These are phyloP conservation scores for Rhododendron henanense DNA, from an alignment of 148 eudicot species.

Conservation along the genomic window DNA sequence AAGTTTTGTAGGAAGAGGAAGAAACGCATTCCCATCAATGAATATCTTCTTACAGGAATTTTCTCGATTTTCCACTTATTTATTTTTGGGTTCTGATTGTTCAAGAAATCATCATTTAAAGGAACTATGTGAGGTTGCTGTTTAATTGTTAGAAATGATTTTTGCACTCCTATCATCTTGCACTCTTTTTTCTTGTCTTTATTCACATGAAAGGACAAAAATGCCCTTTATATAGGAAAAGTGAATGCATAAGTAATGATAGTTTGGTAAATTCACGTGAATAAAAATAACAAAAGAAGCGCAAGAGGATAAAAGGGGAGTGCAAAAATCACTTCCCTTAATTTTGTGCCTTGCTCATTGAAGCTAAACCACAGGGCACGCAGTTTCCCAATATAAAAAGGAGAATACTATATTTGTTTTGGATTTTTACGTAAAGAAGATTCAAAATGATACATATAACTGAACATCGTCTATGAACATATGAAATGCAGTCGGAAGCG, in stretches of 20 bases:
- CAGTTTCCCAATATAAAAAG: not conserved
- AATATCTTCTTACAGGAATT: not conserved
- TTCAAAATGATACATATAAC: not conserved
- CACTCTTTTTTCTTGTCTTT: no score
- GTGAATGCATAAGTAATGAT: not conserved
- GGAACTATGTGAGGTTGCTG: not conserved
- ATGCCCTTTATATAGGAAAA: not conserved
- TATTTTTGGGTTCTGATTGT: not conserved
- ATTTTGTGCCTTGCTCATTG: not conserved
- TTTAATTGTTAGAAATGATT: not conserved
- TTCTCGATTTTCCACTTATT: not conserved
- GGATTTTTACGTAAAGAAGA: not conserved
- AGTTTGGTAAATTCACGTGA: not conserved
- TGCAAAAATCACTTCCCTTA: not conserved
- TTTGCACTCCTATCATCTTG: not conserved
- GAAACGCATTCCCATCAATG: not conserved
- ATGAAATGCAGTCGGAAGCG: constrained; percentile 77
- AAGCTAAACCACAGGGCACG: not conserved
- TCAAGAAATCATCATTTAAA: not conserved
- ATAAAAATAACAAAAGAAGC: no score
- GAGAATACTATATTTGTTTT: not conserved
- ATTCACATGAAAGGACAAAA: not conserved
- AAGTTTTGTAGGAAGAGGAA: not conserved
- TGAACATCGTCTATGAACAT: not conserved
- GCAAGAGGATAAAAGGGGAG: not conserved